Percentiles rank a stretch among this genome's conserved stretches.
phyloP scores from a whole-genome alignment of 164 flowering plant species.

The Stephania yunnanensis region DNA sequence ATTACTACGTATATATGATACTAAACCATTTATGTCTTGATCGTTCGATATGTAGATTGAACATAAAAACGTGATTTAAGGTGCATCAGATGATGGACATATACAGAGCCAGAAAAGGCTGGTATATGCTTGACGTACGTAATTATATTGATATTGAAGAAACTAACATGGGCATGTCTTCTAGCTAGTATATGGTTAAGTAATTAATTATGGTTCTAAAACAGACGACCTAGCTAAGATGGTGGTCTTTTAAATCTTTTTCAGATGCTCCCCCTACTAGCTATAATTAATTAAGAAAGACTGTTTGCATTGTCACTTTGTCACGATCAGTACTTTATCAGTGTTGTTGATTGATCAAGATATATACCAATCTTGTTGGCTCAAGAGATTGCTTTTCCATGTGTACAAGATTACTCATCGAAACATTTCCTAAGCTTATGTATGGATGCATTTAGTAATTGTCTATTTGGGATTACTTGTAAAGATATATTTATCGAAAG shows the following conservation, averaged over 20 bases:
- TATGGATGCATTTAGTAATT: not conserved
- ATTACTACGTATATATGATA: too few species aligned
- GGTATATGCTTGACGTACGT: too few species aligned
- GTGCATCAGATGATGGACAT: too few species aligned
- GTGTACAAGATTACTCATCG: not conserved
- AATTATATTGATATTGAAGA: too few species aligned
- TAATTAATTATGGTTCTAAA: not conserved
- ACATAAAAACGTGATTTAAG: too few species aligned
- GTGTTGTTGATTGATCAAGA: not conserved
- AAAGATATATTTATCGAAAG: not conserved
- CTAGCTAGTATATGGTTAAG: too few species aligned
- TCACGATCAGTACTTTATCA: not conserved
- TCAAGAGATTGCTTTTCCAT: not conserved
- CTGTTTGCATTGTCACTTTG: not conserved
- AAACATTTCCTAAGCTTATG: not conserved
- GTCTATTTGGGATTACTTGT: not conserved
- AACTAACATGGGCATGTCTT: too few species aligned
- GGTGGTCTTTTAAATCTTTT: not conserved
- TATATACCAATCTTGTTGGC: not conserved
- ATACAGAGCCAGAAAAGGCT: too few species aligned
- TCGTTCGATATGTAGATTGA: too few species aligned
- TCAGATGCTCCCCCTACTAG: not conserved
- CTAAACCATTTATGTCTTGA: too few species aligned
- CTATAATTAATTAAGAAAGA: not conserved
- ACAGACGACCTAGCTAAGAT: constrained; percentile 2